A percentile compares a stretch with the other conserved stretches of the same genome.
Evolutionary conservation across 495 filamentous ascomycete genomes (phyloP).

Genomic region (Extremus antarcticus): DNA sequence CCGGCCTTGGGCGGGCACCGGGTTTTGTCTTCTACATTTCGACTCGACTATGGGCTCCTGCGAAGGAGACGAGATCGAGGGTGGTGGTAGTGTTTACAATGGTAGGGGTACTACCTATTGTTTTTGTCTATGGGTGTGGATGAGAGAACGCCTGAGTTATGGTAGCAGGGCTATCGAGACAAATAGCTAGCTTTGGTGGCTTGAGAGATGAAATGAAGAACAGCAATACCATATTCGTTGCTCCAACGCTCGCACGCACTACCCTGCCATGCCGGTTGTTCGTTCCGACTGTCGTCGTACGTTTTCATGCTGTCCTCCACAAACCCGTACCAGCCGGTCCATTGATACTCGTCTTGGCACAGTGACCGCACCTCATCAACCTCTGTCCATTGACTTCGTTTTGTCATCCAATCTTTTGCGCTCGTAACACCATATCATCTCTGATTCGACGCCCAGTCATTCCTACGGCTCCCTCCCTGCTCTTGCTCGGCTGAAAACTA

Average conservation of each 20-base stretch:
- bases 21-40: not conserved
- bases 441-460: not conserved
- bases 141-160: too few relatives aligned
- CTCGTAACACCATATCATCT: not conserved
- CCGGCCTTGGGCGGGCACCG: not conserved
- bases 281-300: too few relatives aligned
- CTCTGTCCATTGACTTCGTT: not conserved
- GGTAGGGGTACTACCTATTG: not conserved
- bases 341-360: not conserved
- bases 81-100: not conserved
- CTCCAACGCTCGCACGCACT: too few relatives aligned
- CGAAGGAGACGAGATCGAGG: not conserved
- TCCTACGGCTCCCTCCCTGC: not conserved
- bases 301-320: too few relatives aligned
- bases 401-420: not conserved
- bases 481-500: not conserved
- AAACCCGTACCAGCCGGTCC: too few relatives aligned
- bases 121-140: not conserved
- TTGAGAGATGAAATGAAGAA: not conserved
- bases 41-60: not conserved
- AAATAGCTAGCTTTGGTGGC: not conserved
- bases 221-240: too few relatives aligned
- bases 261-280: too few relatives aligned
- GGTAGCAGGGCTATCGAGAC: too few relatives aligned
- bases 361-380: not conserved